Evolutionary conservation across 176 grass and related monocot species (phyloP), one percentile per base, ranked within the genome.

Genomic region (Rhynchospora breviuscula): DNA sequence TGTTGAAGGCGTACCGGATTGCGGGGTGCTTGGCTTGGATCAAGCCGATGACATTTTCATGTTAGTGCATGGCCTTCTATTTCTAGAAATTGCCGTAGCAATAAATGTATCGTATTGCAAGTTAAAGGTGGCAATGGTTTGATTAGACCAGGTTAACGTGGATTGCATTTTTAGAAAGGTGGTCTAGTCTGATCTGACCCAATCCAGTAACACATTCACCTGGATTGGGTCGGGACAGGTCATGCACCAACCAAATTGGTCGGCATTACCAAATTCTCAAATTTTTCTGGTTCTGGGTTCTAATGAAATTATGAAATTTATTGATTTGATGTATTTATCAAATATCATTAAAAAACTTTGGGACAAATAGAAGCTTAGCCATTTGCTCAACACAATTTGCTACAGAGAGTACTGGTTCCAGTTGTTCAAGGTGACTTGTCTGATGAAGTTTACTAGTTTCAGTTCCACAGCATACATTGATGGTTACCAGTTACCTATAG

Each of bases 1-100:
- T 29, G 4, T 45, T 66, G 62, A 82, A 82, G 80, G 61, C 3
- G 3, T 53, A 17, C 59, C 17, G 0, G 43, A 82, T 67, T 67
- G 40, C 21, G 19, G 31, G 19, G 5, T 67, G 17, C 62, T 82
- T 19, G 63, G 59, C n/a, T 47, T 67, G 59, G 80, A 82, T 82
- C 61, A 82, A 82, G 44, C 49, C 7, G 80, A 82, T 33, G 60
- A 82, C 21, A 82, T 53, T 82, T 82, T 82, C 80, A 63, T 82
- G 80, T 82, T 18, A 67, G 80, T 67, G 14, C 80, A 23, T 54
- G 11, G 15, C 53, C 44, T 35, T 82, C 13, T 78, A 21, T 77
- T 78, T 71, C 10, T 80, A 62, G 19, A 35, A 80, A 62, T 43
- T 80, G 19, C 52, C 25, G 78, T 62, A 4, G 35, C 35, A 44